Evolutionary conservation across 768 basidiomycete genomes (phyloP), one percentile per base, ranked within the genome.

Genomic region (Gelatoporia subvermispora): DNA sequence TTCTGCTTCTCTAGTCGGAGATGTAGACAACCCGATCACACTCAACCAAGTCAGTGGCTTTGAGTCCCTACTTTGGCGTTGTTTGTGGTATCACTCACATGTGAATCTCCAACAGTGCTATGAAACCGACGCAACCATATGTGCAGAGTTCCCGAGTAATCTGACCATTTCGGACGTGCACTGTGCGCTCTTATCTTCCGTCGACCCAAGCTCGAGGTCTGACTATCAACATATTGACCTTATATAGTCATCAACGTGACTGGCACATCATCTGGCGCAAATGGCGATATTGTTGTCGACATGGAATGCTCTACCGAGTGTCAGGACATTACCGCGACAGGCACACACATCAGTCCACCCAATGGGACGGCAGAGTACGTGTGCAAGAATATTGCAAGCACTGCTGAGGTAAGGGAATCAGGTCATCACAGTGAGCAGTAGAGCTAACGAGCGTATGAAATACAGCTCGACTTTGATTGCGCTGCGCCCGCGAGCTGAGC

Each of bases 1-100:
- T 53, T 60, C 41, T 61, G 55, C 54, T 31, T 22, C 13, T 40
- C 4, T 22, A 64, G 68, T 70, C 3, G 34, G 59, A 39, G 67
- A 72, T 46, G 69, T 73, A 41, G 72, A 76, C 47, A 63, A 69
- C 48, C 74, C 75, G 2, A 69, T 76, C 37, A 61, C 67, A 40
- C 57, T 76, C 41, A 38, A 70, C 53, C 67, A 71, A 60, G 69
- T 62, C 21, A 22, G 56, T 47, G 10, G 10, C 45, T 18, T 13
- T 31, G 7, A 13, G 28, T 13, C 28, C 28, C 28, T 7, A 5
- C 28, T 13, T 25, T 15, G 2, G 34, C 20, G 4, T n/a, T 23
- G 10, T 11, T 15, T 2, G n/a, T n/a, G n/a, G n/a, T n/a, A n/a
- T n/a, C n/a, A 2, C 24, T 5, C 11, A 17, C 16, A 49, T 34